Evolutionary conservation across 352 stramenopile species (phyloP).

Genomic region (Globisporangium paddicum): DNA sequence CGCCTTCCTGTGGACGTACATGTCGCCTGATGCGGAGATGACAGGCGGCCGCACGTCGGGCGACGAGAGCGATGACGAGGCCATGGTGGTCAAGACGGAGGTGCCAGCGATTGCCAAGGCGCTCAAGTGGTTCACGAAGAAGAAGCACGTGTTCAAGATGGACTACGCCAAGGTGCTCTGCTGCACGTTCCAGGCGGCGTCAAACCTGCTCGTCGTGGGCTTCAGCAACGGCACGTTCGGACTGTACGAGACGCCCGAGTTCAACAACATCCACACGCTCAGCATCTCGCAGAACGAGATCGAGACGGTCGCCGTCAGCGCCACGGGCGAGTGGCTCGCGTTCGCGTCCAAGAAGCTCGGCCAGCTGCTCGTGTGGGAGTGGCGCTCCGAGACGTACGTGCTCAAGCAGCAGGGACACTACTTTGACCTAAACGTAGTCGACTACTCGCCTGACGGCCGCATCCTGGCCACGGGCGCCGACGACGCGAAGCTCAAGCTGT

Average conservation of each 20-base stretch:
- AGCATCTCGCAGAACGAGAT: conserved; percentile 90
- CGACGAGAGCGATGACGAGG: conserved; percentile 30
- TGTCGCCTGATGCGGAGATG: conserved; percentile 35
- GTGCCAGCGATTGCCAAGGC: conserved; percentile 66
- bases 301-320: conserved; percentile 93
- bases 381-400: conserved; percentile 99
- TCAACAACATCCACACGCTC: conserved; percentile 97
- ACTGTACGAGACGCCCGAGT: conserved; percentile 95
- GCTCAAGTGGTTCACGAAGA: conserved; percentile 81
- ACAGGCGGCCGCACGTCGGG: conserved; percentile 21
- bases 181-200: conserved; percentile 85
- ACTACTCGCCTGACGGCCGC: conserved; percentile 96
- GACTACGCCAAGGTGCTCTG: conserved; percentile 87
- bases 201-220: conserved; percentile 91
- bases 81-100: conserved; percentile 22
- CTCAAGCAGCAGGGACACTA: conserved; percentile 99
- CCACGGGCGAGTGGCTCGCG: conserved; percentile 96
- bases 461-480: conserved; percentile 97
- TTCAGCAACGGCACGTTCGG: conserved; percentile 98
- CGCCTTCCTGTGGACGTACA: conserved; percentile 86
- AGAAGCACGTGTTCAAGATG: conserved; percentile 89
- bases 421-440: conserved; percentile 96
- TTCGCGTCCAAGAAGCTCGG: conserved; percentile 97
- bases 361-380: conserved; percentile 99
- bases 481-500: conserved; percentile 98